Conservation (phyloP, 2,329 filamentous ascomycete genomes). For the Mariannaea elegans region DNA sequence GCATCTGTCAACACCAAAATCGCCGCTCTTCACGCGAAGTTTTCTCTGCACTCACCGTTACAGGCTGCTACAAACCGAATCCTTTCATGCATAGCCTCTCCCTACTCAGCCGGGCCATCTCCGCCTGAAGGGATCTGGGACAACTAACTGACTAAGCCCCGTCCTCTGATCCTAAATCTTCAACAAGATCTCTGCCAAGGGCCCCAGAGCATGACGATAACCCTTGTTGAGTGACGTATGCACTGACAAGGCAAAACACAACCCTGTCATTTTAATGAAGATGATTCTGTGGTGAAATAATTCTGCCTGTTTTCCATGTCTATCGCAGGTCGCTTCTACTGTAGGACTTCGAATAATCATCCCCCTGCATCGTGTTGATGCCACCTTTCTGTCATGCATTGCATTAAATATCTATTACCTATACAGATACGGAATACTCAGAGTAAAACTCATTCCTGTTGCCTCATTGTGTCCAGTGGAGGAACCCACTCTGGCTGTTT, state of each 20-base stretch:
- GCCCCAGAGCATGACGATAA: conserved; percentile 8
- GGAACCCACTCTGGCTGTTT: not conserved
- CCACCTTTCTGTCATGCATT: no score
- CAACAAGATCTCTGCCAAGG: not conserved
- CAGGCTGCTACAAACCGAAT: no score
- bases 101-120: not conserved
- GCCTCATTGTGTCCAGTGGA: not conserved
- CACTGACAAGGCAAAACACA: conserved; percentile 3
- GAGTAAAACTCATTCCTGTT: not conserved
- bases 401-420: no score
- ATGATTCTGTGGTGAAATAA: not conserved
- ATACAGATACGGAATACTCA: no score
- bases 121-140: not conserved
- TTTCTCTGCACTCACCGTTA: no score
- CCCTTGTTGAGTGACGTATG: conserved; percentile 16
- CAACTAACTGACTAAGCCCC: conserved; percentile 20
- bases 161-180: not conserved
- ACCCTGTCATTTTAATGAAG: not conserved
- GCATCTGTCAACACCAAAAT: no score
- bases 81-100: not conserved
- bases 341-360: no score
- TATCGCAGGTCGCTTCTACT: no score
- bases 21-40: no score
- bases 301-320: not conserved
- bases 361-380: conserved; percentile 1